Evolutionary conservation across 2,329 filamentous ascomycete species (phyloP), one percentile per base, ranked within the genome.

Genomic region (Colletotrichum musicola): DNA sequence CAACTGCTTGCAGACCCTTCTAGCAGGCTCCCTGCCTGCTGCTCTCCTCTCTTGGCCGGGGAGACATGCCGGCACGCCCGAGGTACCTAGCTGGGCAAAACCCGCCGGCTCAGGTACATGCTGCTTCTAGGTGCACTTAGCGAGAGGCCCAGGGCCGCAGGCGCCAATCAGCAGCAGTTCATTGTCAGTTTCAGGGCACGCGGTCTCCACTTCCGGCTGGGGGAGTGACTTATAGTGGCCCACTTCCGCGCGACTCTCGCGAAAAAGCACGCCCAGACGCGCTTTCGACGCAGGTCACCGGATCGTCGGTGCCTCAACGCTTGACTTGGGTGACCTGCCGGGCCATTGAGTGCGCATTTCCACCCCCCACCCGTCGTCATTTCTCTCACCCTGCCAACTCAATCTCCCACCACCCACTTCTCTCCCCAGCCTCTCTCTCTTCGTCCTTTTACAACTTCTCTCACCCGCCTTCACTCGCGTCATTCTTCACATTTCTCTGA

Each of bases 241-340:
- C 27, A 54, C 53, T 10, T 25, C 53, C 47, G 57, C 67, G 47
- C 30, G 30, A 42, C 16, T 38, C 54, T 59, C 68, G 61, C 68
- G 68, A 70, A 70, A 70, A 70, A 68, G 68, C 64, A 62, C 68
- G 64, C 35, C 51, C 25, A 18, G 55, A 70, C 64, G 68, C 68
- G 68, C 42, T 51, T 25, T 51, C 42, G 35, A 30, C 27, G 44
- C 38, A 20, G 38, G 50, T 16, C n/a, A 13, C 35, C 27, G 30
- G 65, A 65, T 68, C 65, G 55, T 66, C 56, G 30, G 40, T 16
- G 62, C 46, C 46, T 22, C 65, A 35, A 35, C 30, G 65, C 65
- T 44, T 60, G 44, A 18, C 40, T 49, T 56, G 58, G 62, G 62
- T 60, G 60, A 60, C 55, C 30, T 35, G 55, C 40, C 25, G 49